Conservation (phyloP, 768 basidiomycete genomes). For the Russula virescens region DNA sequence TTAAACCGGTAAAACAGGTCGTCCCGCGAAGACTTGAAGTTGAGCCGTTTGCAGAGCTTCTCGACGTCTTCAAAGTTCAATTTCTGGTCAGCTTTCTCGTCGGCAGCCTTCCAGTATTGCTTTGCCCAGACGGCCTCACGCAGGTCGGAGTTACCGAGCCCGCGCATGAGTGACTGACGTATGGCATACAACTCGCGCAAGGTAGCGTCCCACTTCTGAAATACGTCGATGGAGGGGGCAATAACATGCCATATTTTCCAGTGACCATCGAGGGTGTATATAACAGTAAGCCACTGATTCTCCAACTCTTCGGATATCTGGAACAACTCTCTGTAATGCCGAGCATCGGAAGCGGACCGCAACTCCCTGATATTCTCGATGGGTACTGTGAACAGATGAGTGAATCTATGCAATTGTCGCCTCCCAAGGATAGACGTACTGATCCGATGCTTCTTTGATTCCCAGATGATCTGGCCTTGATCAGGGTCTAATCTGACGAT, state of each 20-base stretch:
- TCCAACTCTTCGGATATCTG: slow-evolving; percentile 56
- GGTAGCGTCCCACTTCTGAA: slow-evolving; percentile 57
- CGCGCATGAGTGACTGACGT: slow-evolving; percentile 65
- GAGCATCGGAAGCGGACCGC: slow-evolving; percentile 63
- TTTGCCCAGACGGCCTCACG: slow-evolving; percentile 71
- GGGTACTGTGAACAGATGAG: slow-evolving; percentile 47
- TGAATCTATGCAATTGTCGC: not conserved
- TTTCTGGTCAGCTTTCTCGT: slow-evolving; percentile 53
- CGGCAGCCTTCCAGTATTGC: slow-evolving; percentile 76
- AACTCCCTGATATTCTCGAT: slow-evolving; percentile 87
- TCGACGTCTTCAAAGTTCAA: slow-evolving; percentile 69
- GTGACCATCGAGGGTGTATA: slow-evolving; percentile 68
- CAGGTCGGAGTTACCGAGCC: slow-evolving; percentile 55
- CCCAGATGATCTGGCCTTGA: slow-evolving; percentile 74
- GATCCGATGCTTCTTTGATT: slow-evolving; percentile 62
- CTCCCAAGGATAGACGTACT: slow-evolving; percentile 38
- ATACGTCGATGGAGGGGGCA: slow-evolving; percentile 58
- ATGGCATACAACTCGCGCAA: slow-evolving; percentile 58
- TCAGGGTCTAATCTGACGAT: slow-evolving; percentile 73
- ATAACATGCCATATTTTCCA: slow-evolving; percentile 88
- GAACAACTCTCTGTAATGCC: slow-evolving; percentile 67
- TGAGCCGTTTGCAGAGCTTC: slow-evolving; percentile 62
- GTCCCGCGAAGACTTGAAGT: slow-evolving; percentile 50
- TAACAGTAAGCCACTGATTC: slow-evolving; percentile 76
- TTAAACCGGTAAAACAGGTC: slow-evolving; percentile 55